phyloP scores from a whole-genome alignment of 202 grass and related monocot genomes.

The Elaeis oleifera region DNA sequence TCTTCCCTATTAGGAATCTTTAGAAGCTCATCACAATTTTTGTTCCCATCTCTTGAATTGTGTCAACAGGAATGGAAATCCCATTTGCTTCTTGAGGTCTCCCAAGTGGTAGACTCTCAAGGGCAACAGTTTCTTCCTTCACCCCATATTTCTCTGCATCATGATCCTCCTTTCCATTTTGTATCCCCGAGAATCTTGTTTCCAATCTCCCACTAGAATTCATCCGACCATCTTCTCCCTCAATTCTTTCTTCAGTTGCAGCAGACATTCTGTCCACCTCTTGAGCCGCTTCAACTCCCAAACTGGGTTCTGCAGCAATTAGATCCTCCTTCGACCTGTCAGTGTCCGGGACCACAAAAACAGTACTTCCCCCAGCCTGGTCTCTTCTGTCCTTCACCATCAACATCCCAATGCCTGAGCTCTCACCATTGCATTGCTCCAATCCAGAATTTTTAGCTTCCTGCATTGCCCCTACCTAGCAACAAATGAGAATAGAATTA shows the following conservation, averaged over 20 bases:
- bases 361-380: background rate
- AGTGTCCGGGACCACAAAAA: background rate
- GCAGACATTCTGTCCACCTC: background rate
- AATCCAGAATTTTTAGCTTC: conserved; percentile 23
- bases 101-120: conserved; percentile 1
- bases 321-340: background rate
- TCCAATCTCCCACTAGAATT: conserved; percentile 16
- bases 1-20: no score
- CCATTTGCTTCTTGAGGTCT: background rate
- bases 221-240: conserved; percentile 11
- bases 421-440: conserved; percentile 36
- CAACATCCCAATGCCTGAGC: conserved; percentile 6
- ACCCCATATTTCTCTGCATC: conserved; percentile 20
- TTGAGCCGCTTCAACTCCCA: background rate
- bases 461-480: conserved; percentile 39
- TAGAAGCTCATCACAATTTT: conserved; percentile 19
- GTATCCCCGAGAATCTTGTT: background rate
- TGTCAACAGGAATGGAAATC: background rate
- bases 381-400: conserved; percentile 1
- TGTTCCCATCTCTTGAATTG: conserved; percentile 15
- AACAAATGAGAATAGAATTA: conserved; percentile 25
- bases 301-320: background rate
- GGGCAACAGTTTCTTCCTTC: background rate
- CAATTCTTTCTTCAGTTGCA: background rate
- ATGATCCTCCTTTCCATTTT: background rate